Percentiles rank a stretch among this genome's conserved stretches.
These are phyloP conservation scores for Backusella circina DNA, from an alignment of 192 early-diverging fungal genomes.

Conservation along the genomic window DNA sequence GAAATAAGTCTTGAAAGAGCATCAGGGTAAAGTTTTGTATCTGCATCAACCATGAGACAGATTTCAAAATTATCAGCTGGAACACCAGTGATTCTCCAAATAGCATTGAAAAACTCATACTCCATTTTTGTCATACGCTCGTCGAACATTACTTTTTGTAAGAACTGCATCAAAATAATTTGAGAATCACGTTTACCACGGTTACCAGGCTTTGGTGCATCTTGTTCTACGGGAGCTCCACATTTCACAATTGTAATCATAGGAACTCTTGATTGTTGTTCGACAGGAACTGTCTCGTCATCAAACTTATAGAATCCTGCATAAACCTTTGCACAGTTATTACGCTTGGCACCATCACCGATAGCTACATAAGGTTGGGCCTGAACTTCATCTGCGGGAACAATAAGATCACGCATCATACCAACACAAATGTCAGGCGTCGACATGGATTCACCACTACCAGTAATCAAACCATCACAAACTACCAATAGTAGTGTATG, in stretches of 20 bases:
- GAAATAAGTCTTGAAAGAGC: slow-evolving; percentile 72
- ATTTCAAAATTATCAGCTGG: slow-evolving; percentile 78
- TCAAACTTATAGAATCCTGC: slow-evolving; percentile 63
- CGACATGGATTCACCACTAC: slow-evolving; percentile 63
- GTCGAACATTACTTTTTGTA: slow-evolving; percentile 75
- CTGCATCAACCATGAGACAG: slow-evolving; percentile 77
- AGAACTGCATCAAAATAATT: slow-evolving; percentile 84
- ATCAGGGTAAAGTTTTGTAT: slow-evolving; percentile 79
- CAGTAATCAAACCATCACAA: slow-evolving; percentile 88
- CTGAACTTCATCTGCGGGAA: slow-evolving; percentile 47
- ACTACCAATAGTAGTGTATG: slow-evolving; percentile 85
- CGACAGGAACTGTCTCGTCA: slow-evolving; percentile 48
- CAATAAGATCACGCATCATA: slow-evolving; percentile 63
- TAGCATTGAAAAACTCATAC: slow-evolving; percentile 66
- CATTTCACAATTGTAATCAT: slow-evolving; percentile 70
- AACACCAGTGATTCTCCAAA: slow-evolving; percentile 70
- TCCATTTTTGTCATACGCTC: slow-evolving; percentile 70
- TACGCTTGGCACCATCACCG: slow-evolving; percentile 70
- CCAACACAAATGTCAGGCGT: slow-evolving; percentile 77
- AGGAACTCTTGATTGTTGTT: slow-evolving; percentile 56
- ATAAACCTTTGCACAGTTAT: slow-evolving; percentile 80
- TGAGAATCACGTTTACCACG: slow-evolving; percentile 90
- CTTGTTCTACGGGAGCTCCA: slow-evolving; percentile 45
- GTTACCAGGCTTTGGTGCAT: slow-evolving; percentile 59
- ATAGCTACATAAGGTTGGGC: slow-evolving; percentile 71